These are phyloP conservation scores for Lentinula boryana DNA, from an alignment of 768 basidiomycete genomes.

Conservation along the genomic window DNA sequence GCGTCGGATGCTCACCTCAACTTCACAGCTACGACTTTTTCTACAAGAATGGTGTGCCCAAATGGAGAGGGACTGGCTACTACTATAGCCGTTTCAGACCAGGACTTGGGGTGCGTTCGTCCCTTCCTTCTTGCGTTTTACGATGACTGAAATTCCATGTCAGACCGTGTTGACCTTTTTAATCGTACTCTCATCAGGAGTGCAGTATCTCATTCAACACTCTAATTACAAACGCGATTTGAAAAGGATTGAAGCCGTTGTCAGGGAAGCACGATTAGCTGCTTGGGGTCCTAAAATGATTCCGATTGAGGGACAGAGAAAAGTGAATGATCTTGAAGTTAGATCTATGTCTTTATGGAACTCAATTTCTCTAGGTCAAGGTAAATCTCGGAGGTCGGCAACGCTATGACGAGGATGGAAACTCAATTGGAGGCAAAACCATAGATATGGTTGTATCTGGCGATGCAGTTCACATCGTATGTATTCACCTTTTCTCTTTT, in stretches of 20 bases:
- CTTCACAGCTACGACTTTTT: slow-evolving; percentile 80
- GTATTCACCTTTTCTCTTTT: slow-evolving; percentile 20
- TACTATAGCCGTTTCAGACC: slow-evolving; percentile 96
- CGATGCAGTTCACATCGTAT: slow-evolving; percentile 67
- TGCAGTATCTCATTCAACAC: slow-evolving; percentile 78
- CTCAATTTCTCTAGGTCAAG: slow-evolving; percentile 44
- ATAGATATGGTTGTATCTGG: slow-evolving; percentile 83
- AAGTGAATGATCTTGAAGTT: slow-evolving; percentile 36
- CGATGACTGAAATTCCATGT: background rate
- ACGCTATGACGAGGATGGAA: slow-evolving; percentile 52
- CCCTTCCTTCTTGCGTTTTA: background rate
- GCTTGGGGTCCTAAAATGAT: slow-evolving; percentile 82
- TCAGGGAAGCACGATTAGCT: slow-evolving; percentile 54
- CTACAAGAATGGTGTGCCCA: slow-evolving; percentile 96
- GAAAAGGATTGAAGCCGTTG: slow-evolving; percentile 56
- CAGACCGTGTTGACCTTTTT: slow-evolving; percentile 79
- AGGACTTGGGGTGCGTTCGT: slow-evolving; percentile 67
- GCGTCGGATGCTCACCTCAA: background rate
- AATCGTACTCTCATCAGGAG: slow-evolving; percentile 61
- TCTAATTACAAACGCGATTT: slow-evolving; percentile 75
- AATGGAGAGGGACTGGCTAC: slow-evolving; percentile 94
- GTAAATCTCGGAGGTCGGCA: slow-evolving; percentile 56
- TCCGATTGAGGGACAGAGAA: slow-evolving; percentile 58
- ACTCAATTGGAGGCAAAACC: slow-evolving; percentile 37
- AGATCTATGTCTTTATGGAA: background rate